Evolutionary conservation across 2,329 filamentous ascomycete genomes (phyloP).

Genomic region (Coniochaeta sp.): DNA sequence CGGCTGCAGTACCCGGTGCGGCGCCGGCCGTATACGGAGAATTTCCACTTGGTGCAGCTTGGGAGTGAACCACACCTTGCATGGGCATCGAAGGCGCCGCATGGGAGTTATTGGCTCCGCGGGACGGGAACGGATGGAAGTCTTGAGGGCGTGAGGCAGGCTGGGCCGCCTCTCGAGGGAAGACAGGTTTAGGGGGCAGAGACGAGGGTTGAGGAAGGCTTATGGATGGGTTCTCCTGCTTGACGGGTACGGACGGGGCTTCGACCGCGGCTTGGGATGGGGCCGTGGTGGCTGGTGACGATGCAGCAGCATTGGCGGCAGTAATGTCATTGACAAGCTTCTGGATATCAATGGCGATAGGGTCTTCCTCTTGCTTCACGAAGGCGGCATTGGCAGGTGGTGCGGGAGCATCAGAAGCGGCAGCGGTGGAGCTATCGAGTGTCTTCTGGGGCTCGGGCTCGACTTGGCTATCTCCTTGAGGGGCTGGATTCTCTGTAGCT

Average conservation of each 20-base stretch:
- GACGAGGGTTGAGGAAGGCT: conserved; percentile 8
- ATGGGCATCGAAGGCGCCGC: neutral
- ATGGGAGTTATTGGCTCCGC: conserved; percentile 7
- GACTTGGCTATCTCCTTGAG: neutral
- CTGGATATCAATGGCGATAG: conserved; percentile 23
- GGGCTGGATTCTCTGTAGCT: neutral
- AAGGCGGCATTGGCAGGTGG: conserved; percentile 4
- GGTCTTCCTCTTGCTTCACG: conserved; percentile 11
- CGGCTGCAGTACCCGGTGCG: conserved; percentile 10
- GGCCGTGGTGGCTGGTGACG: conserved; percentile 9
- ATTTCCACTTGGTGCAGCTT: neutral
- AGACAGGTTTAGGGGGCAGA: conserved; percentile 21
- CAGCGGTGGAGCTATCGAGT: neutral
- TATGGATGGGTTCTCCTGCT: neutral
- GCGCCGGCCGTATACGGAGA: conserved; percentile 8
- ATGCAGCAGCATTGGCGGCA: conserved; percentile 16
- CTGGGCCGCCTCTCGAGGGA: conserved; percentile 15
- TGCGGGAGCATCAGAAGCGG: conserved; percentile 4
- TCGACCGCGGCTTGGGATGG: conserved; percentile 11
- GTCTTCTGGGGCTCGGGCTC: neutral
- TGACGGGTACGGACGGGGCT: neutral
- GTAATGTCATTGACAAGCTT: conserved; percentile 28
- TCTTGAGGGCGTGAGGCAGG: conserved; percentile 11
- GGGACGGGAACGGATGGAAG: conserved; percentile 13
- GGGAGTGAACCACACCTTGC: neutral